Base-by-base conservation (phyloP, 148 eudicot genomes). In the Silene latifolia region DNA sequence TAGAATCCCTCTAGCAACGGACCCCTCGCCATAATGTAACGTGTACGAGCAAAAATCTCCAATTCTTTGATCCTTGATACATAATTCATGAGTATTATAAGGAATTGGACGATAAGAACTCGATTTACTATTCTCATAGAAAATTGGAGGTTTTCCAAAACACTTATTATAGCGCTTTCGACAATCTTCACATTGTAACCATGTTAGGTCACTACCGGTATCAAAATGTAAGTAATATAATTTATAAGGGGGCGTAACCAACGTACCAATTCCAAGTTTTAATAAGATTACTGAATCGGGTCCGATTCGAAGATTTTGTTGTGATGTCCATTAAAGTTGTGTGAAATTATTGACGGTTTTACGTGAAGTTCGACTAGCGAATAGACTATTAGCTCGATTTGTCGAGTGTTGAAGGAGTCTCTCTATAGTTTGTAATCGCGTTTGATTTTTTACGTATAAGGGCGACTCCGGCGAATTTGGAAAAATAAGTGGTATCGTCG, bases 161-260 rank as follows among this genome's bases (percentile, higher is more conserved):
- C 66, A 62, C 4, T 24, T 62, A 18, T 62, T 62, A 12, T 3
- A 0, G 4, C 7, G 66, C 0, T 23, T 62, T 24, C 4, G 32
- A 62, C 66, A 62, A 2, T 62, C 66, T 62, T 23, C 66, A 8
- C 66, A 62, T 62, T 62, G 66, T 9, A 62, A 10, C 66, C 66
- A 62, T 62, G 13, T 5, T 62, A 62, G 14, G 2, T 62, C 66
- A 13, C 66, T 62, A 62, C 66, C 66, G 0, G 66, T 62, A 62
- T 62, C 66, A 10, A 24, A 6, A 25, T 0, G 0, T 9, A 62
- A 62, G 35, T 62, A 62, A 62, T 10, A 23, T 12, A 3, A 23
- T 62, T 62, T 12, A 8, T 62, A 62, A 3, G 65, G n/a, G 25
- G 17, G 35, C 15, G 14, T 20, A 4, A 7, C 20, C 1, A 65